A percentile compares a stretch with the other conserved stretches of the same genome.
Conservation (phyloP, 106 monocot species). For the Gastrodia elata region DNA sequence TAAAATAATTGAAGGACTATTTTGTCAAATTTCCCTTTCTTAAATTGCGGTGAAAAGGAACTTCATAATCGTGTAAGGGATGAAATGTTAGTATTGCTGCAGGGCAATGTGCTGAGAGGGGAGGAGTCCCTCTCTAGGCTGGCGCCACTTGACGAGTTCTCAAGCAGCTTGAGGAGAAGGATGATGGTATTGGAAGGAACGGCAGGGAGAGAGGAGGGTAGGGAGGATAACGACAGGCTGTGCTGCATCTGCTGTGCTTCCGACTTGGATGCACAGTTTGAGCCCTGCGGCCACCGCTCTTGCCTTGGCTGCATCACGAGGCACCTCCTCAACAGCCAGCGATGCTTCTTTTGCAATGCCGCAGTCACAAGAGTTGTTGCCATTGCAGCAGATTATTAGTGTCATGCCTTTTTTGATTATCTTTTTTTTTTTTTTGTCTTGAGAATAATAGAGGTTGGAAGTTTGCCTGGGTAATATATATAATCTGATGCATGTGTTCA, state of each 20-base stretch:
- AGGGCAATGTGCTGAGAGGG: constrained; percentile 63
- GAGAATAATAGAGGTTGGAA: not conserved
- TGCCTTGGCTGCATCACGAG: constrained; percentile 86
- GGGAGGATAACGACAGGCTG: constrained; percentile 33
- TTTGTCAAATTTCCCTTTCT: no score
- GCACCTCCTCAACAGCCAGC: constrained; percentile 79
- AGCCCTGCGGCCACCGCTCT: constrained; percentile 84
- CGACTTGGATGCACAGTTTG: constrained; percentile 56
- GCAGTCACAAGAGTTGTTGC: constrained; percentile 46
- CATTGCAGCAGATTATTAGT: constrained; percentile 2
- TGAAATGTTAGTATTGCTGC: constrained; percentile 2
- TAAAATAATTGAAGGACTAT: no score
- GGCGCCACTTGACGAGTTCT: constrained; percentile 62
- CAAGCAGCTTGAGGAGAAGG: constrained; percentile 37
- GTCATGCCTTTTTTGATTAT: not conserved
- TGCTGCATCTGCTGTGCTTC: constrained; percentile 89
- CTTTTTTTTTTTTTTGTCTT: not conserved
- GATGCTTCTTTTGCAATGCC: constrained; percentile 98
- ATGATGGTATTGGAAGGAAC: constrained; percentile 16
- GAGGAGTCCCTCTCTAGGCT: constrained; percentile 57
- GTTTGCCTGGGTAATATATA: no score
- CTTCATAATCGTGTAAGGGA: no score
- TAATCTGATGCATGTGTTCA: constrained; percentile 2
- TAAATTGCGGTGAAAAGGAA: no score
- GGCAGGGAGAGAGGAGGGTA: constrained; percentile 1